These are phyloP conservation scores for Pyracantha coccinea DNA, from an alignment of 331 rosid genomes.

Conservation along the genomic window DNA sequence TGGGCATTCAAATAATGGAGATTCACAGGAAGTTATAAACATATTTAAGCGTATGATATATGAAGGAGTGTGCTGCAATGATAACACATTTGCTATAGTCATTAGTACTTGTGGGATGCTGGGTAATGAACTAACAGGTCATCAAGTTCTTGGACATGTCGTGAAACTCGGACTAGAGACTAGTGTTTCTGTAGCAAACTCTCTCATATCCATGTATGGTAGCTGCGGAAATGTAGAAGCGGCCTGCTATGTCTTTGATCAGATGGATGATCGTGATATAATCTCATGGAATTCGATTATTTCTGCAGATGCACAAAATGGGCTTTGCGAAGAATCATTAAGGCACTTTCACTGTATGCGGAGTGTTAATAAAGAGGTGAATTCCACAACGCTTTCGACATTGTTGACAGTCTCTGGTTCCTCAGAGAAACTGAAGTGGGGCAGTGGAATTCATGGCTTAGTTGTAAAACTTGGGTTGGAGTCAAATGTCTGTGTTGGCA, in stretches of 20 bases:
- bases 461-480: conserved; percentile 60
- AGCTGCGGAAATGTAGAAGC: conserved; percentile 41
- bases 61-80: conserved; percentile 39
- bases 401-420: conserved; percentile 58
- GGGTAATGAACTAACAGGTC: conserved; percentile 50
- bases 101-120: conserved; percentile 67
- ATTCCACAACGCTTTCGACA: conserved; percentile 52
- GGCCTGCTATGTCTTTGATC: conserved; percentile 57
- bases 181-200: conserved; percentile 61
- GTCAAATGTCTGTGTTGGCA: conserved; percentile 55
- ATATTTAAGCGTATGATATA: conserved; percentile 45
- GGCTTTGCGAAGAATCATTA: conserved; percentile 48
- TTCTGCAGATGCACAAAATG: conserved; percentile 54
- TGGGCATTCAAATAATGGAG: conserved; percentile 45
- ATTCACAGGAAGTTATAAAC: conserved; percentile 39
- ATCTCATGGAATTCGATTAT: conserved; percentile 93
- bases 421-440: conserved; percentile 57
- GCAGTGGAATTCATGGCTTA: conserved; percentile 63
- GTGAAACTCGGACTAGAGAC: conserved; percentile 54
- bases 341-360: conserved; percentile 51
- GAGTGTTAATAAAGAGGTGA: conserved; percentile 26
- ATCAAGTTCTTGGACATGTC: conserved; percentile 62
- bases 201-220: conserved; percentile 77
- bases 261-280: conserved; percentile 63
- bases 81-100: conserved; percentile 57